phyloP scores from a whole-genome alignment of 805 yeast species.

The Ogataea populi-albae region DNA sequence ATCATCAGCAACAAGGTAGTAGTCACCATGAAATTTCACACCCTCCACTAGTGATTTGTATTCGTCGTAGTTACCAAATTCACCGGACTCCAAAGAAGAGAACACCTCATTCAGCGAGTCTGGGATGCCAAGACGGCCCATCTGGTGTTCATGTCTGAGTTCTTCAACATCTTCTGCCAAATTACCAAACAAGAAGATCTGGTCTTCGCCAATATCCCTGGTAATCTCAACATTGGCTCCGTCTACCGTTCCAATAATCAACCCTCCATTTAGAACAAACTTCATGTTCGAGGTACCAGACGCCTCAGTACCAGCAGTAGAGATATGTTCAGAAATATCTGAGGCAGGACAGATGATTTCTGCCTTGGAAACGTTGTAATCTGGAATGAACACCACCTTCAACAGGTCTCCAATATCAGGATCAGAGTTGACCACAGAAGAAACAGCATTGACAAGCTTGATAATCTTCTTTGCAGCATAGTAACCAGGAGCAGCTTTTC shows the following conservation, averaged over 20 bases:
- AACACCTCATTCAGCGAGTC: constrained; percentile 61
- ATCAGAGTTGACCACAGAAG: constrained; percentile 77
- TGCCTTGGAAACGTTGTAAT: constrained; percentile 91
- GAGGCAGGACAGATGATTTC: constrained; percentile 88
- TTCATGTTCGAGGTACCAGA: constrained; percentile 96
- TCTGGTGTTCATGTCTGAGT: constrained; percentile 70
- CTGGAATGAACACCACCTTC: constrained; percentile 86
- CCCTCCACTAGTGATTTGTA: constrained; percentile 67
- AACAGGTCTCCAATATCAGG: constrained; percentile 68
- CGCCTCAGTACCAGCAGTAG: constrained; percentile 97
- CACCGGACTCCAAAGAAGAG: constrained; percentile 60
- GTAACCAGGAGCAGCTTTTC: constrained; percentile 97
- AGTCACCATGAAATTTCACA: constrained; percentile 72
- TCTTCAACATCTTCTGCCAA: constrained; percentile 88
- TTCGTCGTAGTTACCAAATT: constrained; percentile 66
- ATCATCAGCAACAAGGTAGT: constrained; percentile 85
- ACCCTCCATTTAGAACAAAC: constrained; percentile 90
- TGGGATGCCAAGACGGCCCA: constrained; percentile 58
- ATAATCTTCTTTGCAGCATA: constrained; percentile 92
- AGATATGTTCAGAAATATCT: constrained; percentile 88
- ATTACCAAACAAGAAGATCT: constrained; percentile 88
- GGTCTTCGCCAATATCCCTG: constrained; percentile 89
- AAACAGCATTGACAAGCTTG: constrained; percentile 78
- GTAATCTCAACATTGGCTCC: constrained; percentile 97
- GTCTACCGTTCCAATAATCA: constrained; percentile 92